phyloP scores from a whole-genome alignment of 2,329 filamentous ascomycete genomes.

The Pseudogymnoascus sp. region DNA sequence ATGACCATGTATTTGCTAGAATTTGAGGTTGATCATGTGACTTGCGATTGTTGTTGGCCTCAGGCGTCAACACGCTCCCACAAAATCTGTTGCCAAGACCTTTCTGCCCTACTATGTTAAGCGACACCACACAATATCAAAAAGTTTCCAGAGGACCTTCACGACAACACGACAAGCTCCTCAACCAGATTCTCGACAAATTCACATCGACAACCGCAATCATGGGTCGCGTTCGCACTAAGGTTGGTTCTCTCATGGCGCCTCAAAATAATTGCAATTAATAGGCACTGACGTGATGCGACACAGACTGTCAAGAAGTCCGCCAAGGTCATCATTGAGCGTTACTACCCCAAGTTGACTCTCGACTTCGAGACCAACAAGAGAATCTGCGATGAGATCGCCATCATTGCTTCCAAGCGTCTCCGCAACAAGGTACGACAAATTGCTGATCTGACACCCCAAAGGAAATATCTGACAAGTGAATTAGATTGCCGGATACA shows the following conservation, averaged over 20 bases:
- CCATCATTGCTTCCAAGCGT: conserved; percentile 98
- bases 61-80: neutral
- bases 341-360: conserved; percentile 94
- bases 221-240: conserved; percentile 37
- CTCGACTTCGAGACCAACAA: conserved; percentile 99
- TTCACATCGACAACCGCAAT: conserved; percentile 24
- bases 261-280: conserved; percentile 19
- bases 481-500: conserved; percentile 86
- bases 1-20: neutral
- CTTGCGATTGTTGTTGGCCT: neutral
- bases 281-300: conserved; percentile 5
- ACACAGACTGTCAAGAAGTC: conserved; percentile 63
- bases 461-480: neutral
- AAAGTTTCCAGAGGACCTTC: neutral
- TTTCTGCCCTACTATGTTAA: conserved; percentile 3
- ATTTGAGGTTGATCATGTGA: neutral
- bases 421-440: conserved; percentile 87
- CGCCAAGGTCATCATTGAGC: conserved; percentile 99
- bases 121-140: conserved; percentile 7
- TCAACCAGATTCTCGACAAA: conserved; percentile 16
- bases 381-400: conserved; percentile 99
- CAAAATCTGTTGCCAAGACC: neutral
- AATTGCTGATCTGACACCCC: neutral
- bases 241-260: conserved; percentile 25
- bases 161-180: conserved; percentile 3